Evolutionary conservation across 768 basidiomycete species (phyloP), one percentile per base, ranked within the genome.

Genomic region (Leccinum imitatum): DNA sequence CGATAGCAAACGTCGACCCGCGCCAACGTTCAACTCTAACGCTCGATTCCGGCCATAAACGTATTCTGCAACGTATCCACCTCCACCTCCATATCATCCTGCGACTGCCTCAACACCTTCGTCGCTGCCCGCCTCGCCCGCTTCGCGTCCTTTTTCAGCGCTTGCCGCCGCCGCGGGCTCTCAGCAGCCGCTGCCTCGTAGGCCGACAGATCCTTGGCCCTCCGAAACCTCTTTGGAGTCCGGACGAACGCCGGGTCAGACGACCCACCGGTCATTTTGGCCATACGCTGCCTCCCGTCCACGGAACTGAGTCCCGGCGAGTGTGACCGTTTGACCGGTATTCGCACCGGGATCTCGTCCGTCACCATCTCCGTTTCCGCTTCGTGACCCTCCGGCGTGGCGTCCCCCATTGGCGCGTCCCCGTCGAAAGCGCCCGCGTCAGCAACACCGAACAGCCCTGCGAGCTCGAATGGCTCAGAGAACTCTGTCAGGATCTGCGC

Each of bases 391-490:
- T 67, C 67, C 13, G 71, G 69, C 19, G 75, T 77, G 47, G 80
- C 81, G 59, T 82, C 78, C 9, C 72, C 77, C 62, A 81, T 70
- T 73, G 81, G 76, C 17, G 39, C 61, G 17, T 46, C 23, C n/a
- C 50, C 84, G 25, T 50, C 48, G 60, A 91, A 91, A 9, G 91
- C 92, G n/a, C 87, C 89, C 11, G 85, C 86, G 69, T 94, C 94
- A 0, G 90, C 87, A 44, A 81, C 83, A 6, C 87, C 86, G 64
- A 96, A 95, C 4, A 98, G 74, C 0, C 89, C 95, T 13, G 84
- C 91, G 3, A 90, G 73, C 60, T 89, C 84, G 68, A 98, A 97
- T 2, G 93, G 89, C 59, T 87, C 84, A 9, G 87, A 86, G 23
- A 93, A 84, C 50, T 78, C 75, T 2, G 75, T 77, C 7, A 97